Evolutionary conservation across 768 basidiomycete species (phyloP).

Genomic region (Amanita subjunquillea): DNA sequence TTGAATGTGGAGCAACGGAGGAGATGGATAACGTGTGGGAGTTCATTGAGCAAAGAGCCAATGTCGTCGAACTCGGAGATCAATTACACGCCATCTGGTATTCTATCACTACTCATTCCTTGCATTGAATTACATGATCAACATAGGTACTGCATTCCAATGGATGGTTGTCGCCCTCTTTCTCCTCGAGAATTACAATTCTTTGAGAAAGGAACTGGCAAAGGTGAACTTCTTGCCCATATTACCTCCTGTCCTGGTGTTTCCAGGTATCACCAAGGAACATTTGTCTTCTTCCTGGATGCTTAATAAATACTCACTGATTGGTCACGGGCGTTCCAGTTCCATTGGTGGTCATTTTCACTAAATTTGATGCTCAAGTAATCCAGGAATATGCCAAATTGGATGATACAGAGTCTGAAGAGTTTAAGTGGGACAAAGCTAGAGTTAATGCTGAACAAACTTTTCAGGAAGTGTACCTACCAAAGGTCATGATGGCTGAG

Average conservation of each 20-base stretch:
- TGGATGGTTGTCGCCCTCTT: not conserved
- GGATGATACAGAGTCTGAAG: constrained; percentile 8
- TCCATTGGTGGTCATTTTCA: constrained; percentile 27
- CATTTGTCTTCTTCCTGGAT: no score
- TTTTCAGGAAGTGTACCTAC: no score
- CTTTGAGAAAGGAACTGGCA: constrained; percentile 3
- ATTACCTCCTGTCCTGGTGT: not conserved
- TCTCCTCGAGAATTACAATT: not conserved
- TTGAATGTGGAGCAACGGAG: no score
- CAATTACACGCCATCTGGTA: constrained; percentile 25
- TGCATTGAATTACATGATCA: not conserved
- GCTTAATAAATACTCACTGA: no score
- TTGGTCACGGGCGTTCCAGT: constrained; percentile 12
- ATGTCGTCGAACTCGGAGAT: constrained; percentile 9
- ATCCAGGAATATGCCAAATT: constrained; percentile 8
- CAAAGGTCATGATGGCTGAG: no score
- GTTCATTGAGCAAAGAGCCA: constrained; percentile 13
- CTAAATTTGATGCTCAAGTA: constrained; percentile 19
- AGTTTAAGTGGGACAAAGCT: constrained; percentile 12
- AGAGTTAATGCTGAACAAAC: constrained; percentile 1
- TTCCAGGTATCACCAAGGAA: no score
- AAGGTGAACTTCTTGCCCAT: not conserved
- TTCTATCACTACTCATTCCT: no score
- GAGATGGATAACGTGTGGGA: no score
- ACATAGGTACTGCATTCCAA: not conserved